Evolutionary conservation across 257 asterid species (phyloP).

Genomic region (Nemophila menziesii): DNA sequence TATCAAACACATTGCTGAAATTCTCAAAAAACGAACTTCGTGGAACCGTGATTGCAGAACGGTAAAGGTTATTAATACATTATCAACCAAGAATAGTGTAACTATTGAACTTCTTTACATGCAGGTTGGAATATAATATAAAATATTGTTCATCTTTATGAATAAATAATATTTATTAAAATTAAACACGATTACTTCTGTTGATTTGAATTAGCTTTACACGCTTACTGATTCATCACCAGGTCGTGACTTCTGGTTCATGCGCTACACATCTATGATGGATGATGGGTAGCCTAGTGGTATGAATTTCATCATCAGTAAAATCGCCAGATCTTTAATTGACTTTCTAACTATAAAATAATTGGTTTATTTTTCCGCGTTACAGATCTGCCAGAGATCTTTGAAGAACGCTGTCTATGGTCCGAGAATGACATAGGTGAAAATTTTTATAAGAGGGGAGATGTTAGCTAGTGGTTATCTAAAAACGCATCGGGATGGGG

Average conservation of each 20-base stretch:
- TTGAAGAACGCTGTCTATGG: constrained; percentile 94
- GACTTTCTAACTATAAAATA: background rate
- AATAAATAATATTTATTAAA: too few relatives aligned
- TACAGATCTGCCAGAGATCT: constrained; percentile 84
- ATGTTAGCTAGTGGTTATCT: constrained; percentile 91
- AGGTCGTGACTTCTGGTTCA: constrained; percentile 94
- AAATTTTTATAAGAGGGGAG: constrained; percentile 78
- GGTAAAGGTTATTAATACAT: constrained; percentile 70
- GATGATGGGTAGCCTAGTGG: constrained; percentile 99
- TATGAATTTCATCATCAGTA: constrained; percentile 15
- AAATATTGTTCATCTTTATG: constrained; percentile 1
- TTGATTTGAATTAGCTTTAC: constrained; percentile 47
- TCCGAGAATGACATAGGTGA: constrained; percentile 90
- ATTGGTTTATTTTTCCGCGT: background rate
- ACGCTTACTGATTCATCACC: constrained; percentile 92
- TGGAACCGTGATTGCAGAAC: constrained; percentile 98
- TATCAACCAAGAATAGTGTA: constrained; percentile 91
- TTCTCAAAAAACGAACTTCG: constrained; percentile 88
- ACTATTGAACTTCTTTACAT: constrained; percentile 89
- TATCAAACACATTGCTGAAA: constrained; percentile 79
- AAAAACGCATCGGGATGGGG: constrained; percentile 94
- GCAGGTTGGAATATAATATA: constrained; percentile 48
- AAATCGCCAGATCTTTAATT: background rate
- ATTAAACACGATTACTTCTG: background rate
- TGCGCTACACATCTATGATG: constrained; percentile 89